phyloP scores from a whole-genome alignment of 202 grass and related monocot species.

The Panicum hallii region DNA sequence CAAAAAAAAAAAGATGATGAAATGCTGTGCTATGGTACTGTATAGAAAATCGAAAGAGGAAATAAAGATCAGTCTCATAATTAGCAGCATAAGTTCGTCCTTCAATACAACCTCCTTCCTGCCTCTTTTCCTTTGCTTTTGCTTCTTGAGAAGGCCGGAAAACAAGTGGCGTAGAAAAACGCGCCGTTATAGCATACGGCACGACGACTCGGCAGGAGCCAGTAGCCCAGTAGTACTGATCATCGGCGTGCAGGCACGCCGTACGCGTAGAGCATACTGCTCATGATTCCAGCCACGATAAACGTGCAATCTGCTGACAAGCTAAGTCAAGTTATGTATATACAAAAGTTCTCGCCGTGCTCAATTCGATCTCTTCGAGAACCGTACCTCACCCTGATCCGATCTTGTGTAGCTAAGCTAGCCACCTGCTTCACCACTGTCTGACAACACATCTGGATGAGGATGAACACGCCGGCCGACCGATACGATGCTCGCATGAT shows the following conservation, averaged over 20 bases:
- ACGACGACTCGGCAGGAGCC: background rate
- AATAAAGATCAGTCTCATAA: background rate
- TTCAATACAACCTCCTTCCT: background rate
- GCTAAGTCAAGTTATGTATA: background rate
- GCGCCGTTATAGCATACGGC: background rate
- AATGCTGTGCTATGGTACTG: background rate
- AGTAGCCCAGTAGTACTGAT: background rate
- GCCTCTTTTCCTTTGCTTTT: background rate
- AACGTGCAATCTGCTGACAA: background rate
- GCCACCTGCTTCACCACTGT: background rate
- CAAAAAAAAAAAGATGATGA: background rate
- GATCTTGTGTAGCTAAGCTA: background rate
- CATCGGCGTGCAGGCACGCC: constrained; percentile 12
- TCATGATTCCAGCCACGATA: constrained; percentile 16
- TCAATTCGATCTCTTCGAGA: background rate
- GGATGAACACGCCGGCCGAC: background rate
- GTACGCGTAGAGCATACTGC: background rate
- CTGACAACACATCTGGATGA: constrained; percentile 22
- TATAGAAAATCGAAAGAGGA: constrained; percentile 24
- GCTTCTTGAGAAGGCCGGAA: background rate
- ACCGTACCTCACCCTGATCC: background rate
- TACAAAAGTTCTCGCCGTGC: background rate
- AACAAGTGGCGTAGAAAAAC: background rate
- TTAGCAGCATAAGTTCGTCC: background rate
- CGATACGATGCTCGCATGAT: background rate